Conservation (phyloP, 352 stramenopile genomes). For the Globisporangium viniferum region DNA sequence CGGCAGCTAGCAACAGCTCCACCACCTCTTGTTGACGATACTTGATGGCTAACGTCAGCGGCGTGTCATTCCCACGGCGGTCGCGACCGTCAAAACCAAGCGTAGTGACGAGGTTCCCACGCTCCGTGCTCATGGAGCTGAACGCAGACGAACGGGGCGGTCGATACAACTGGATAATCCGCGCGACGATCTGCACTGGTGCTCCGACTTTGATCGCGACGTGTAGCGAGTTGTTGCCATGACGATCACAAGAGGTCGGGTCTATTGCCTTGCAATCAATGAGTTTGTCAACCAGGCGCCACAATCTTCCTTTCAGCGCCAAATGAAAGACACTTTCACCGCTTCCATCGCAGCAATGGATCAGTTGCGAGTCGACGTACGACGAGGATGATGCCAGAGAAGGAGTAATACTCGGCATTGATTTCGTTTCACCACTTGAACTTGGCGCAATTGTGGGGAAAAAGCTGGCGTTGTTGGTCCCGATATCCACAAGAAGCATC, state of each 20-base stretch:
- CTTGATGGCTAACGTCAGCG: conserved; percentile 59
- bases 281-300: conserved; percentile 53
- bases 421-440: conserved; percentile 5
- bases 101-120: conserved; percentile 21
- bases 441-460: background rate
- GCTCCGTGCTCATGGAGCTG: conserved; percentile 16
- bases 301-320: conserved; percentile 56
- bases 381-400: conserved; percentile 5
- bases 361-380: conserved; percentile 25
- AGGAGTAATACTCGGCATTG: background rate
- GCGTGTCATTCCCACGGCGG: conserved; percentile 45
- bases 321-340: conserved; percentile 59
- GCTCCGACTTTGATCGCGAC: conserved; percentile 62
- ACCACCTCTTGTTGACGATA: conserved; percentile 49
- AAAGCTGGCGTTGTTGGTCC: conserved; percentile 17
- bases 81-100: conserved; percentile 31
- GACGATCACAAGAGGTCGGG: conserved; percentile 37
- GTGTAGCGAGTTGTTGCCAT: conserved; percentile 56
- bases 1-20: conserved; percentile 36
- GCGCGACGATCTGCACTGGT: conserved; percentile 36
- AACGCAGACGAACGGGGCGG: conserved; percentile 18
- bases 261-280: conserved; percentile 42
- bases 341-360: conserved; percentile 43
- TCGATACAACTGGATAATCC: conserved; percentile 47
- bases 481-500: conserved; percentile 42